Percentiles rank a stretch among this genome's conserved stretches.
phyloP scores from a whole-genome alignment of 805 yeast species.

The Lipomyces sp. region DNA sequence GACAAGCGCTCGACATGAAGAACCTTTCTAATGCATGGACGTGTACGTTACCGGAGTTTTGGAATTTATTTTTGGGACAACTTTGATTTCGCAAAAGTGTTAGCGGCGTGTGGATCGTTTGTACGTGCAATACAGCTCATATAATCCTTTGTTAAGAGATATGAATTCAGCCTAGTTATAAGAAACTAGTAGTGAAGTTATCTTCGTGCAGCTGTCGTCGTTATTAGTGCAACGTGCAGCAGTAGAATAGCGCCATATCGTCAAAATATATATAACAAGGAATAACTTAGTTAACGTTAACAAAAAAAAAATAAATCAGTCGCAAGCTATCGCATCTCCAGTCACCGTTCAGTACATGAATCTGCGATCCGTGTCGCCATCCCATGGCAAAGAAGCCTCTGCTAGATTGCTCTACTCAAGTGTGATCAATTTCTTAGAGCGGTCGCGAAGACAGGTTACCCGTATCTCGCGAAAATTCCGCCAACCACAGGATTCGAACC shows the following conservation, averaged over 20 bases:
- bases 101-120: background rate
- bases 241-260: too few species aligned
- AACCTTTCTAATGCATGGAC: background rate
- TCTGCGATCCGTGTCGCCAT: conserved; percentile 36
- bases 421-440: conserved; percentile 29
- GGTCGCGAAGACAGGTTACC: conserved; percentile 30
- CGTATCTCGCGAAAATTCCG: conserved; percentile 23
- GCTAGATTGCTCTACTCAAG: conserved; percentile 39
- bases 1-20: background rate
- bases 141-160: background rate
- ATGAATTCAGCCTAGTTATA: background rate
- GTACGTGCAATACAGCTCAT: too few species aligned
- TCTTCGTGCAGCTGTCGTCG: too few species aligned
- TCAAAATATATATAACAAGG: too few species aligned
- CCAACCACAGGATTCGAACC: conserved; percentile 39
- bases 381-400: conserved; percentile 37
- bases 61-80: background rate
- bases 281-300: too few species aligned
- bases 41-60: background rate
- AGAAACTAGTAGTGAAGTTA: too few species aligned
- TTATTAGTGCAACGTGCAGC: too few species aligned
- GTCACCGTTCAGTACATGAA: conserved; percentile 27
- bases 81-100: background rate
- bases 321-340: conserved; percentile 22
- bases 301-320: conserved; percentile 17